A percentile compares a stretch with the other conserved stretches of the same genome.
These are phyloP conservation scores for Artemisia annua DNA, from an alignment of 129 eudicot species.

Conservation along the genomic window DNA sequence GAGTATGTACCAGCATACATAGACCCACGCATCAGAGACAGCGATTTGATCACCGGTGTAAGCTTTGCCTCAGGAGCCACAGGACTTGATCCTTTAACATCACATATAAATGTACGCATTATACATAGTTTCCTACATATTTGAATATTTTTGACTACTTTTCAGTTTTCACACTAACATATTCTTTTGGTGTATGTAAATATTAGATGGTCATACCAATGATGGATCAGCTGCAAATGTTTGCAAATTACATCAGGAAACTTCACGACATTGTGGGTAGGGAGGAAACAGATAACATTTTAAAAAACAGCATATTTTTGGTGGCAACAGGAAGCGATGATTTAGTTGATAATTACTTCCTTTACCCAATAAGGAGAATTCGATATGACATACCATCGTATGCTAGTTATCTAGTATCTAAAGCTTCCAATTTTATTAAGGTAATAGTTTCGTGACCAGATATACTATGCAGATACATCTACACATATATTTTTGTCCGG, in stretches of 20 bases:
- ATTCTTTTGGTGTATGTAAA: background rate
- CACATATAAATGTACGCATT: slow-evolving; percentile 46
- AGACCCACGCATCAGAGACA: slow-evolving; percentile 49
- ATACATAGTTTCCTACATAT: slow-evolving; percentile 28
- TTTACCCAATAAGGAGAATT: slow-evolving; percentile 40
- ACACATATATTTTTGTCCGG: too few species aligned
- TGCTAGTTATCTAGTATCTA: slow-evolving; percentile 37
- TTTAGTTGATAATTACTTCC: slow-evolving; percentile 59
- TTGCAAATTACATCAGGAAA: slow-evolving; percentile 50
- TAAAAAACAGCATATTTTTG: slow-evolving; percentile 43
- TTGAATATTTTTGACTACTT: background rate
- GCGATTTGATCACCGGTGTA: slow-evolving; percentile 72
- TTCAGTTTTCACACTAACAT: slow-evolving; percentile 9
- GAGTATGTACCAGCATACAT: slow-evolving; percentile 68
- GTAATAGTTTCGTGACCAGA: slow-evolving; percentile 27
- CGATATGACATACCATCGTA: slow-evolving; percentile 48
- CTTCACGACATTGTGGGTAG: slow-evolving; percentile 51
- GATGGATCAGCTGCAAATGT: slow-evolving; percentile 55
- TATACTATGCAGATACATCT: background rate
- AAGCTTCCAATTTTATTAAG: slow-evolving; percentile 59
- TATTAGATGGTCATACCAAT: slow-evolving; percentile 57
- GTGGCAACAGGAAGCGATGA: slow-evolving; percentile 69
- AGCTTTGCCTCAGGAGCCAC: slow-evolving; percentile 87
- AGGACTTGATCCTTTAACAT: slow-evolving; percentile 74
- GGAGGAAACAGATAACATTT: slow-evolving; percentile 32